Evolutionary conservation across 2,329 filamentous ascomycete genomes (phyloP).

Genomic region (Aspergillus sp.): DNA sequence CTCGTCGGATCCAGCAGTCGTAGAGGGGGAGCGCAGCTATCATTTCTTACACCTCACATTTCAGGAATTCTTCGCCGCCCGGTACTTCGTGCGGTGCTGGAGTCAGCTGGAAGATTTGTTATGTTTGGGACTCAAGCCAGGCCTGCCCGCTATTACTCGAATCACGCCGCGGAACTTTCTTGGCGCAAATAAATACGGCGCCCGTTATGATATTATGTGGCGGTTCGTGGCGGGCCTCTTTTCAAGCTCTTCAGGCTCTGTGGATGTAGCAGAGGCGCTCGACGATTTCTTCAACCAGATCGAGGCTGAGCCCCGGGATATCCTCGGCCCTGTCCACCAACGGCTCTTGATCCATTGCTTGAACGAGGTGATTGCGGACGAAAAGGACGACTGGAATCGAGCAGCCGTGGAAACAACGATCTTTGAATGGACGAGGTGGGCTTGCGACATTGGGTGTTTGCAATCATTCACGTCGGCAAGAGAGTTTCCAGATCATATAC

Average conservation of each 20-base stretch:
- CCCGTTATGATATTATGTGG: not conserved
- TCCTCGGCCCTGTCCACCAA: slow-evolving; percentile 44
- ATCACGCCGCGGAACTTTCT: not conserved
- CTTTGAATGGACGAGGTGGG: not conserved
- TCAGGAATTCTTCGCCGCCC: not conserved
- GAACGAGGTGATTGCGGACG: slow-evolving; percentile 29
- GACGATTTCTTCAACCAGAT: slow-evolving; percentile 19
- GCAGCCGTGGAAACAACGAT: not conserved
- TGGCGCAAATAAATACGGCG: not conserved
- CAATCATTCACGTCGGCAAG: too few relatives aligned
- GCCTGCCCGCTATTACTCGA: not conserved
- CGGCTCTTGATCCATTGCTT: slow-evolving; percentile 47
- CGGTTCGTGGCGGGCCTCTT: not conserved
- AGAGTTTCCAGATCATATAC: too few relatives aligned
- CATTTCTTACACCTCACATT: not conserved
- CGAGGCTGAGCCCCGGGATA: slow-evolving; percentile 41
- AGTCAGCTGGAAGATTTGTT: not conserved
- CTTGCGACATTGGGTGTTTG: too few relatives aligned
- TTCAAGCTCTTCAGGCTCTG: not conserved
- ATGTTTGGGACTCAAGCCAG: not conserved
- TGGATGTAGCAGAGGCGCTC: not conserved
- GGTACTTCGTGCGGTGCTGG: not conserved
- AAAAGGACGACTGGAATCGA: not conserved
- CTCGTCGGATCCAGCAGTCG: not conserved
- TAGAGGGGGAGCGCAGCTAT: not conserved